Conservation (phyloP, 805 yeast species). For the Teunomyces gatunensis region DNA sequence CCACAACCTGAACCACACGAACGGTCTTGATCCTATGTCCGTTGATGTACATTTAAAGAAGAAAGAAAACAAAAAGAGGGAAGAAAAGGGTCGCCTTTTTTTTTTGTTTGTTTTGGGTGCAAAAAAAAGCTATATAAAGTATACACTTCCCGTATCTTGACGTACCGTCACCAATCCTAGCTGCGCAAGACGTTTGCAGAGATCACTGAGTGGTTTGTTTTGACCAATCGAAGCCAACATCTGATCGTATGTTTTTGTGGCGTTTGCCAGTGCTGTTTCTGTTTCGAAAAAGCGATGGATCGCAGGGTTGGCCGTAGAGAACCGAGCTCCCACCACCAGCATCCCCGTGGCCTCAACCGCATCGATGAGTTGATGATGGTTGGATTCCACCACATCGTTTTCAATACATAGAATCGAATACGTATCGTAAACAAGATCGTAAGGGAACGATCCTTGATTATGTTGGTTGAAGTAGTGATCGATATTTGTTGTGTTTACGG, state of each 20-base stretch:
- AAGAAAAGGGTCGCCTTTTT: background rate
- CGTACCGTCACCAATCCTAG: slow-evolving; percentile 20
- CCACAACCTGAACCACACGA: slow-evolving; percentile 4
- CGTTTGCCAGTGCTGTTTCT: background rate
- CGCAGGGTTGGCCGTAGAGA: slow-evolving; percentile 13
- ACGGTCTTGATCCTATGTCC: slow-evolving; percentile 7
- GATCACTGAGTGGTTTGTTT: slow-evolving; percentile 4
- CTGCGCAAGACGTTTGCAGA: slow-evolving; percentile 20
- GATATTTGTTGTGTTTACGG: too few species aligned
- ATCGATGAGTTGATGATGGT: slow-evolving; percentile 24
- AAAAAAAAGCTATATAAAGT: slow-evolving; percentile 6
- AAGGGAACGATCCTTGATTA: slow-evolving; percentile 18
- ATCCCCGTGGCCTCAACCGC: slow-evolving; percentile 21
- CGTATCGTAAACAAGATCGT: slow-evolving; percentile 26
- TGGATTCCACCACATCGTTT: slow-evolving; percentile 18
- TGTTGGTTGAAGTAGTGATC: too few species aligned
- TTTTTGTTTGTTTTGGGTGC: too few species aligned
- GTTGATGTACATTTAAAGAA: slow-evolving; percentile 1
- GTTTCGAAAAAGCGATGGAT: slow-evolving; percentile 15
- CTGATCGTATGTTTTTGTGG: slow-evolving; percentile 13
- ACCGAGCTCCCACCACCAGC: slow-evolving; percentile 26
- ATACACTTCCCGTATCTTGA: slow-evolving; percentile 15
- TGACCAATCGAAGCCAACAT: slow-evolving; percentile 9
- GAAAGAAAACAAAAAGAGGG: too few species aligned
- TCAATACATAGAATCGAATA: slow-evolving; percentile 32